A percentile compares a stretch with the other conserved stretches of the same genome.
phyloP scores from a whole-genome alignment of 2,329 filamentous ascomycete species.

The Epichloe uncinata region DNA sequence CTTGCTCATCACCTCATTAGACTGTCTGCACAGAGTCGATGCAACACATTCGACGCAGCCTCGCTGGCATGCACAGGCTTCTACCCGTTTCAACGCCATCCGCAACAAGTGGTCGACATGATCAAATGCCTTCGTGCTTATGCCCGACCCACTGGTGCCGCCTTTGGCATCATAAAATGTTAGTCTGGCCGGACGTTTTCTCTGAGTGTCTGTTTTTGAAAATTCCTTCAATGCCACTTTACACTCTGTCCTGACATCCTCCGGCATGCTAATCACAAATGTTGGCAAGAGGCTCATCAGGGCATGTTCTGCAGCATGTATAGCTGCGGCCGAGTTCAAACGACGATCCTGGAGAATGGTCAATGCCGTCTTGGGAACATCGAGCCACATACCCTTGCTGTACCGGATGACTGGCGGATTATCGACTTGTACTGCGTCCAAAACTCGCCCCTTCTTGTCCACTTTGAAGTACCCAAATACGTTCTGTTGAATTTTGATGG shows the following conservation, averaged over 20 bases:
- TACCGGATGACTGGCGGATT: constrained; percentile 80
- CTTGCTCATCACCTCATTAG: constrained; percentile 89
- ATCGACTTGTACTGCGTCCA: constrained; percentile 86
- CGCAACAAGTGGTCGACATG: constrained; percentile 68
- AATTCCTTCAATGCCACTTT: constrained; percentile 85
- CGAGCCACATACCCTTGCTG: constrained; percentile 90
- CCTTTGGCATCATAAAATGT: constrained; percentile 96
- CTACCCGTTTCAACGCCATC: constrained; percentile 64
- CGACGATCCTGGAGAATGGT: constrained; percentile 60
- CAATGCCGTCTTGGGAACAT: constrained; percentile 68
- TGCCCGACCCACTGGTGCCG: constrained; percentile 68
- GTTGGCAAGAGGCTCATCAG: constrained; percentile 77
- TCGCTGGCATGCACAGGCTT: constrained; percentile 59
- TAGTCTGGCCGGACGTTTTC: constrained; percentile 75
- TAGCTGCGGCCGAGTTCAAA: constrained; percentile 74
- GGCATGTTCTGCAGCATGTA: constrained; percentile 91
- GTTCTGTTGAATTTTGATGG: constrained; percentile 72
- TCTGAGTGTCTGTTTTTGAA: constrained; percentile 49
- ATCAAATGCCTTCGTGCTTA: constrained; percentile 87
- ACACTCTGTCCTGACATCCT: constrained; percentile 89
- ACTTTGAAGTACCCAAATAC: constrained; percentile 97
- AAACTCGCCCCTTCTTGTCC: constrained; percentile 70
- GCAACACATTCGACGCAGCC: constrained; percentile 89
- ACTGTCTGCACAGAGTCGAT: constrained; percentile 69
- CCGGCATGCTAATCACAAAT: constrained; percentile 79